Evolutionary conservation across 2,329 filamentous ascomycete genomes (phyloP).

Genomic region (Fusarium chlamydosporum): DNA sequence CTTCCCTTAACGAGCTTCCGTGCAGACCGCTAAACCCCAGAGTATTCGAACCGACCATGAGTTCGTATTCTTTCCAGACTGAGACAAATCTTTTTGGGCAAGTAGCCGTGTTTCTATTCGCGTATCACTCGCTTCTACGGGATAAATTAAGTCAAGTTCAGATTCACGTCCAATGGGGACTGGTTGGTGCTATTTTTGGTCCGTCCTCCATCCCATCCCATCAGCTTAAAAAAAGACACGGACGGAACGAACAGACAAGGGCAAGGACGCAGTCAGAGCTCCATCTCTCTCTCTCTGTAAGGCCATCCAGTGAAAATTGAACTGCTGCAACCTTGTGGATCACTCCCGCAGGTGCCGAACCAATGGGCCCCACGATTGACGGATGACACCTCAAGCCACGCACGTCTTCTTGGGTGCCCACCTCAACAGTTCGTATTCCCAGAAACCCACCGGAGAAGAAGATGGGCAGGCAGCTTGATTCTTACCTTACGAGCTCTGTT

Average conservation of each 20-base stretch:
- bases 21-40: conserved; percentile 41
- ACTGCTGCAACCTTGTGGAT: conserved; percentile 31
- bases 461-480: conserved; percentile 18
- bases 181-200: conserved; percentile 40
- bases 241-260: background rate
- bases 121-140: conserved; percentile 23
- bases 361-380: conserved; percentile 37
- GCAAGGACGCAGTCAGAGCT: background rate
- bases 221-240: conserved; percentile 19
- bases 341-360: conserved; percentile 30
- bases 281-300: no score
- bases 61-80: conserved; percentile 37
- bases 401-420: conserved; percentile 43
- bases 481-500: conserved; percentile 28
- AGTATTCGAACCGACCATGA: conserved; percentile 20
- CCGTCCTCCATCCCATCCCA: background rate
- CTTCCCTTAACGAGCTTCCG: conserved; percentile 22
- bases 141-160: background rate
- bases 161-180: background rate
- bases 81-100: conserved; percentile 25
- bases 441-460: conserved; percentile 32
- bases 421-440: conserved; percentile 50
- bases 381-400: conserved; percentile 44
- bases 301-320: conserved; percentile 20
- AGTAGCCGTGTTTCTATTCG: conserved; percentile 38